Evolutionary conservation across 768 basidiomycete species (phyloP), one percentile per base, ranked within the genome.

Genomic region (Lactarius evosmus): DNA sequence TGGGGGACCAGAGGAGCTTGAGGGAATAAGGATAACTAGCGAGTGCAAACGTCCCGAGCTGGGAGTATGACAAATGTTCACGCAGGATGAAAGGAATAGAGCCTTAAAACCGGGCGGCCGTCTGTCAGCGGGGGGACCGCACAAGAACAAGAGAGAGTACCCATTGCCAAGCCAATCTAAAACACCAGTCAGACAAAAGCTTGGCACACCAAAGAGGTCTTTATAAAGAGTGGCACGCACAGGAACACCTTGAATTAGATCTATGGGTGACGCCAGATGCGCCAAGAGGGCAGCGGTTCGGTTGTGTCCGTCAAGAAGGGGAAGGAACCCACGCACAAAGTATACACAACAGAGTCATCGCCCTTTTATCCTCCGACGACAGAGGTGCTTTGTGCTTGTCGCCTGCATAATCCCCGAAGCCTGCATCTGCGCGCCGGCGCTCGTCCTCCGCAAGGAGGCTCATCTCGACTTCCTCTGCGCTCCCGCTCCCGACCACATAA

Each of bases 71-170:
- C 66, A 99, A 75, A 76, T 96, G 91, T 71, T 97, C 88, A 76
- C 91, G 90, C 59, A 98, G 83, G 75, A 98, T 85, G 80, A 98
- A 98, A 25, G 97, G 96, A 6, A 99, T 85, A 41, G 96, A 98
- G 67, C 97, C 96, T 92, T 59, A 22, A 66, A 17, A 3, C 25
- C 49, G 27, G 29, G 11, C 0, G 1, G 8, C 3, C 14, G 17
- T 66, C 22, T 59, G 53, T 29, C 22, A 9, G 32, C 34, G 14
- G 32, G 9, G 14, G 29, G n/a, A 27, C 4, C 6, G 33, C 22
- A 63, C 59, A 25, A 32, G 56, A 41, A 32, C 52, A 8, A 25
- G 63, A 25, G 44, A 64, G 59, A 78, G 62, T 71, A 90, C 90
- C 90, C 60, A 98, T 83, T 41, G 96, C 95, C 63, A 98, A 86